Base-by-base conservation (phyloP, 805 yeast species). In the Isabelozyma rhagii region DNA sequence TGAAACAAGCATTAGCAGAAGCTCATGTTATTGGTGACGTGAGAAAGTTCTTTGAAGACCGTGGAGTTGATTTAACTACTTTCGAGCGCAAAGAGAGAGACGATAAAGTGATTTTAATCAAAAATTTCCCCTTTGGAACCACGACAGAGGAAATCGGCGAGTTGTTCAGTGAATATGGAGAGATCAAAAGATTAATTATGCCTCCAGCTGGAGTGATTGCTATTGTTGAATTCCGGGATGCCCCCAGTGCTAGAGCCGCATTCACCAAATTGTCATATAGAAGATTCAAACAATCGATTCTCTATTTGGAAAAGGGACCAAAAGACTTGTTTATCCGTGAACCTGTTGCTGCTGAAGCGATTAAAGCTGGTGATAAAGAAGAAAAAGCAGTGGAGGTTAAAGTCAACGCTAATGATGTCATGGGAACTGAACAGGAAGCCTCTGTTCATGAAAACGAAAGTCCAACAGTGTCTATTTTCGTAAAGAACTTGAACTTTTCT, bases 131-230 rank as follows among this genome's bases (percentile, higher is more conserved):
- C 11, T 88, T 72, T 66, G 96, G 94, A 21, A 92, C 97, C 0
- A 82, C 89, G 0, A 72, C 77, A 14, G 87, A 83, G 51, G 98
- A 94, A 58, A 66, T 94, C 29, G 84, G 90, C 18, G 97, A 89
- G 53, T 63, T 93, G 60, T 94, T 94, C 60, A 68, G 85, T 2
- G 85, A 84, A 39, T 83, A 81, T 67, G 99, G 99, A 47, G 86
- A 86, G 54, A 61, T 94, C 27, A 83, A 82, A 54, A 79, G 97
- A 57, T 75, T 91, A 14, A 69, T 94, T 53, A 88, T 94, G 90
- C 99, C 99, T 13, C 97, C 97, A 5, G 87, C 96, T 5, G 98
- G 97, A 8, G 91, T 97, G 0, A 90, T 94, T 59, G 97, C 98
- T 10, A 87, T 94, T 62, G 84, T 94, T 8, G 97, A 93, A 68